phyloP scores from a whole-genome alignment of 2,329 filamentous ascomycete genomes.

The Trichophyton schoenleinii region DNA sequence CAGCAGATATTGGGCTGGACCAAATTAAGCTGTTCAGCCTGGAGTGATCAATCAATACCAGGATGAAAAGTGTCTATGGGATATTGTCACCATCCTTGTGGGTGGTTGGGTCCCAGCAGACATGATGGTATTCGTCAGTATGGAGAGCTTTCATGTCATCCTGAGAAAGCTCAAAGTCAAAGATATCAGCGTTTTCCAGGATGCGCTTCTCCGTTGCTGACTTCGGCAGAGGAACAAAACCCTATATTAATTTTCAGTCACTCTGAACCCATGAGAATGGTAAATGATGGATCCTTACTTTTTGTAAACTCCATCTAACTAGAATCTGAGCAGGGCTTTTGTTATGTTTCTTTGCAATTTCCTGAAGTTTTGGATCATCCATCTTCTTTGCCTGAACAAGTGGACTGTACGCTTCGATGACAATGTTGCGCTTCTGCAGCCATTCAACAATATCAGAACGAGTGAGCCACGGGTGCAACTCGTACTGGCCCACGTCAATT shows the following conservation, averaged over 20 bases:
- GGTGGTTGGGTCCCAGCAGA: constrained; percentile 42
- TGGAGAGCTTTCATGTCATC: constrained; percentile 47
- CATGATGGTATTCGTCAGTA: constrained; percentile 44
- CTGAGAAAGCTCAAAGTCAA: constrained; percentile 47
- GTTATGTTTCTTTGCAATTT: constrained; percentile 43
- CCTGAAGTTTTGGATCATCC: constrained; percentile 41
- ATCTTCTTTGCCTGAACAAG: constrained; percentile 35
- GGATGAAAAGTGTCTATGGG: background rate
- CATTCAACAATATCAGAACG: constrained; percentile 68
- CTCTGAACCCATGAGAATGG: background rate
- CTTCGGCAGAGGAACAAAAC: constrained; percentile 51
- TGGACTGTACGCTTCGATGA: constrained; percentile 46
- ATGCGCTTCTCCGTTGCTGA: constrained; percentile 49
- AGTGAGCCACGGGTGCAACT: constrained; percentile 79
- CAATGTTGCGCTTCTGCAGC: constrained; percentile 52
- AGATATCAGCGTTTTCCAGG: constrained; percentile 47
- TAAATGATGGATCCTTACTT: constrained; percentile 24
- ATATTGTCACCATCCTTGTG: constrained; percentile 10
- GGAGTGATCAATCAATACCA: too few species aligned
- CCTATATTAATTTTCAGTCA: constrained; percentile 24
- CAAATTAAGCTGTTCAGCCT: background rate
- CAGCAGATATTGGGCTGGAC: background rate
- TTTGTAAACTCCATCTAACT: constrained; percentile 50
- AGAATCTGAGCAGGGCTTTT: constrained; percentile 49
- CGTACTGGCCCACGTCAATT: constrained; percentile 74